These are phyloP conservation scores for Mortierella sp. DNA, from an alignment of 371 early-diverging fungal genomes.

Conservation along the genomic window DNA sequence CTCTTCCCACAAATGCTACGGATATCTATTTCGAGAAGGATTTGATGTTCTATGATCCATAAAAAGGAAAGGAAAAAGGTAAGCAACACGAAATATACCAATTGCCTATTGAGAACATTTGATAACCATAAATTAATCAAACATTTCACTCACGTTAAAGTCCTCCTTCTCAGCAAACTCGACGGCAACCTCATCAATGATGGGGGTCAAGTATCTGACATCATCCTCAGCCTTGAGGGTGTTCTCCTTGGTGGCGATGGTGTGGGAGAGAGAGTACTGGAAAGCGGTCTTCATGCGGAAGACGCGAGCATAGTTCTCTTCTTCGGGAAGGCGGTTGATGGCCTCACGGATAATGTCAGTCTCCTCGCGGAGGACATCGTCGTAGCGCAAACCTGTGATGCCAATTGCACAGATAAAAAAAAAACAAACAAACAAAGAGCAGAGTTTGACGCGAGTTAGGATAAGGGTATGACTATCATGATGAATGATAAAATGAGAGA, in stretches of 20 bases:
- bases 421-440: not conserved
- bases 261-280: conserved; percentile 82
- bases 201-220: conserved; percentile 86
- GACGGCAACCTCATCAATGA: conserved; percentile 85
- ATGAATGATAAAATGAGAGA: not conserved
- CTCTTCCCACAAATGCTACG: not conserved
- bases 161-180: conserved; percentile 88
- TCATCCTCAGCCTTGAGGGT: conserved; percentile 88
- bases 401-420: not conserved
- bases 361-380: conserved; percentile 94
- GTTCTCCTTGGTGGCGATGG: conserved; percentile 75
- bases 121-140: not conserved
- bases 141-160: conserved; percentile 63
- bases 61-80: conserved; percentile 42
- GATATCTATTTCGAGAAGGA: conserved; percentile 21
- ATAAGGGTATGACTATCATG: too few species aligned
- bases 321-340: conserved; percentile 83
- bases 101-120: not conserved
- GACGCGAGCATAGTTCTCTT: conserved; percentile 80
- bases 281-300: conserved; percentile 89
- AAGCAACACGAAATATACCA: not conserved
- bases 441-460: too few species aligned
- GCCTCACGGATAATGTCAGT: conserved; percentile 88
- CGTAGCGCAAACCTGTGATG: conserved; percentile 86
- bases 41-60: conserved; percentile 23